Conservation (phyloP, 208 protist species). For the Trichomonas vaginalis region DNA sequence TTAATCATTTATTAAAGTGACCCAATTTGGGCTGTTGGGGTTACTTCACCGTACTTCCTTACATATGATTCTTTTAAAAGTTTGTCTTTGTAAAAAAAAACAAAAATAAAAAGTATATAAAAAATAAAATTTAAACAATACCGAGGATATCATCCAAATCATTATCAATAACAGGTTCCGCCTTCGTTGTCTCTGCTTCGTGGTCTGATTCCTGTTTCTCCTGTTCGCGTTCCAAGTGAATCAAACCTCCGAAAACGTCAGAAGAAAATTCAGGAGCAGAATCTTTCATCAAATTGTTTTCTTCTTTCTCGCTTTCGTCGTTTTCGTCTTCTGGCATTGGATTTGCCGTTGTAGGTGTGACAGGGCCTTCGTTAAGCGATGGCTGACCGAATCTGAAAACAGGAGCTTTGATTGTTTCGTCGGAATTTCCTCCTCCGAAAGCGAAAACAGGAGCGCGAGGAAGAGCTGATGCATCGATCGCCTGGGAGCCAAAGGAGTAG, state of each 20-base stretch:
- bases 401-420: neutral
- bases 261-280: neutral
- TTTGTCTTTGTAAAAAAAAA: no score
- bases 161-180: neutral
- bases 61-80: no score
- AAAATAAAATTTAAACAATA: neutral
- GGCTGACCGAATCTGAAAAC: neutral
- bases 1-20: no score
- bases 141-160: neutral
- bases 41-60: no score
- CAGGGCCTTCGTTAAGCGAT: neutral
- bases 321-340: neutral
- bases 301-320: neutral
- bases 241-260: neutral
- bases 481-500: neutral
- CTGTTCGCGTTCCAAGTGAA: neutral
- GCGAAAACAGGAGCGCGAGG: neutral
- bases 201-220: neutral
- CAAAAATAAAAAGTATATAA: no score
- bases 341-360: neutral
- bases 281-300: neutral
- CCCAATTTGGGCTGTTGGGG: no score
- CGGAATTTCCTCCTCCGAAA: neutral
- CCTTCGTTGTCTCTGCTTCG: neutral
- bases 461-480: neutral